Percentiles rank a stretch among this genome's conserved stretches.
These are phyloP conservation scores for Leccinum disarticulatum DNA, from an alignment of 768 basidiomycete genomes.

Conservation along the genomic window DNA sequence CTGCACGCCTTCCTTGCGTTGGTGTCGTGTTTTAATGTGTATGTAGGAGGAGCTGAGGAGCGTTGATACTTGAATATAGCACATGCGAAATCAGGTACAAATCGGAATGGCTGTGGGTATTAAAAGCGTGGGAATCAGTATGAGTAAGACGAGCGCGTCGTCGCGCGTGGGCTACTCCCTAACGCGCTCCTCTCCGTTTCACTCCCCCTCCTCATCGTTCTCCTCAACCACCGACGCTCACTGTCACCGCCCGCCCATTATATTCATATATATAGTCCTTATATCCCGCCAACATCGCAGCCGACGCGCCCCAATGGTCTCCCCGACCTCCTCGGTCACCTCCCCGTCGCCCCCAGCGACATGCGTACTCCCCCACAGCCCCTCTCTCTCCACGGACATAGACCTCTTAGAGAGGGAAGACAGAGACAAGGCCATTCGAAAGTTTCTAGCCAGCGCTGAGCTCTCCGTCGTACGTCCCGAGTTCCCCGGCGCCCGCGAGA, in stretches of 20 bases:
- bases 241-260: slow-evolving; percentile 9
- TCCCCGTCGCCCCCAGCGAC: slow-evolving; percentile 76
- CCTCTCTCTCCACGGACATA: slow-evolving; percentile 42
- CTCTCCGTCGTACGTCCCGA: slow-evolving; percentile 68
- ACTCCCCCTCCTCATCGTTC: slow-evolving; percentile 36
- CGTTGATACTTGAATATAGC: not conserved
- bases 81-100: slow-evolving; percentile 19
- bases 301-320: slow-evolving; percentile 58
- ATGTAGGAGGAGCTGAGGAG: slow-evolving; percentile 1
- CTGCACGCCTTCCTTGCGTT: slow-evolving; percentile 8
- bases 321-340: slow-evolving; percentile 78
- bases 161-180: slow-evolving; percentile 36
- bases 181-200: slow-evolving; percentile 39
- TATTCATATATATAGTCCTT: slow-evolving; percentile 18
- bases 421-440: slow-evolving; percentile 67
- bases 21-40: slow-evolving; percentile 16
- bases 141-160: slow-evolving; percentile 40
- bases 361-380: slow-evolving; percentile 50
- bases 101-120: slow-evolving; percentile 19
- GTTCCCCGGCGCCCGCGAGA: slow-evolving; percentile 35
- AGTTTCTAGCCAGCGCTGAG: slow-evolving; percentile 77
- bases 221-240: slow-evolving; percentile 6
- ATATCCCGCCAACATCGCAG: slow-evolving; percentile 8
- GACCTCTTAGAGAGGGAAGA: slow-evolving; percentile 52
- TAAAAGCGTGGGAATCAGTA: slow-evolving; percentile 34